phyloP scores from a whole-genome alignment of 768 basidiomycete genomes.

The Auricularia sp. region DNA sequence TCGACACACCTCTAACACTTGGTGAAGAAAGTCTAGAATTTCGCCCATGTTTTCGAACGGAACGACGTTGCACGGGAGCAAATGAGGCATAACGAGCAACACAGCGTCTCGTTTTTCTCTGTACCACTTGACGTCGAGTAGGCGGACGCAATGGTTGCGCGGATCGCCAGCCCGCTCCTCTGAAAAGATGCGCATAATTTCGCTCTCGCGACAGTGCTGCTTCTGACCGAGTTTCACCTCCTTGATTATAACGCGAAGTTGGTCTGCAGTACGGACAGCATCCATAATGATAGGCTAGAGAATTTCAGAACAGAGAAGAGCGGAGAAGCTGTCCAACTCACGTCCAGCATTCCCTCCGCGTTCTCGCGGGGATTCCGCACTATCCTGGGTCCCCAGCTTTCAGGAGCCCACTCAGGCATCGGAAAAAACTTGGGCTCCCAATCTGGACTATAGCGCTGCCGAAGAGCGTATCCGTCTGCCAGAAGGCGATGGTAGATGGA shows the following conservation, averaged over 20 bases:
- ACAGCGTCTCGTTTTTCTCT: neutral
- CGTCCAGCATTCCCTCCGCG: neutral
- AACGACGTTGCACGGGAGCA: conserved; percentile 28
- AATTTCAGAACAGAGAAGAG: neutral
- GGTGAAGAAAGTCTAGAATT: conserved; percentile 18
- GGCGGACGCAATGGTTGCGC: conserved; percentile 22
- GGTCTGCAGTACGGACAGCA: neutral
- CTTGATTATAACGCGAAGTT: neutral
- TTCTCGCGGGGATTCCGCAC: neutral
- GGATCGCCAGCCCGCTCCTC: conserved; percentile 11
- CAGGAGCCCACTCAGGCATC: neutral
- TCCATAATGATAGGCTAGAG: neutral
- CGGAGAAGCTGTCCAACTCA: neutral
- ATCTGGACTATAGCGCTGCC: neutral
- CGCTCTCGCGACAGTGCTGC: no score
- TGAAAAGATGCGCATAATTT: neutral
- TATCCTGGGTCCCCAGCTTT: neutral
- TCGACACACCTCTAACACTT: conserved; percentile 26
- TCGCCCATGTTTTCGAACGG: conserved; percentile 24
- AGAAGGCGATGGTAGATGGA: neutral
- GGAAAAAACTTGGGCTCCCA: neutral
- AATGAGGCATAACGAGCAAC: conserved; percentile 27
- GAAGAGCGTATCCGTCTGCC: neutral
- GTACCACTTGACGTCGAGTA: conserved; percentile 13
- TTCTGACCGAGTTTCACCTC: neutral